Evolutionary conservation across 2,329 filamentous ascomycete species (phyloP).

Genomic region (Botryotinia calthae): DNA sequence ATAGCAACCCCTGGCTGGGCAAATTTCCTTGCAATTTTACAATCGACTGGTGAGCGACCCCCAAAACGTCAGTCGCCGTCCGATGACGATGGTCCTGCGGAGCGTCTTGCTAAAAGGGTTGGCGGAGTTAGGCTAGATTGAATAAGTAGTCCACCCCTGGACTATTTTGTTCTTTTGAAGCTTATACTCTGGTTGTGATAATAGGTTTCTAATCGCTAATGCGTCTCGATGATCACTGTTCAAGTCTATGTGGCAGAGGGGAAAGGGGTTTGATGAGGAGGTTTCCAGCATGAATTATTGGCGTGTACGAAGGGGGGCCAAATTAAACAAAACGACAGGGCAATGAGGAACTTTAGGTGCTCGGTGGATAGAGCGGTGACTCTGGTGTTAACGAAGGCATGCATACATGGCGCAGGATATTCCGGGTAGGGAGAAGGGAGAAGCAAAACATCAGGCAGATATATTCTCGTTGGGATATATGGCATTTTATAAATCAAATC

Average conservation of each 20-base stretch:
- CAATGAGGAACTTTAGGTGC: background rate
- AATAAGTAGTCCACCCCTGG: constrained; percentile 14
- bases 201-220: constrained; percentile 3
- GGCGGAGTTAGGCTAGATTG: constrained; percentile 56
- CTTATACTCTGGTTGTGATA: constrained; percentile 8
- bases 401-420: background rate
- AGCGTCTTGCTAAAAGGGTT: constrained; percentile 62
- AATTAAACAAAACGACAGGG: background rate
- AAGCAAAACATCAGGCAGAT: background rate
- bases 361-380: background rate
- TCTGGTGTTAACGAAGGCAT: background rate
- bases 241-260: background rate
- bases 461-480: background rate
- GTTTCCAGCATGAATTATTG: background rate
- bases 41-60: constrained; percentile 96
- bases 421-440: background rate
- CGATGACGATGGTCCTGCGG: constrained; percentile 37
- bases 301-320: background rate
- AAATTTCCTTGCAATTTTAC: constrained; percentile 86
- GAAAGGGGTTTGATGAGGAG: background rate
- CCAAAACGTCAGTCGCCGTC: constrained; percentile 62
- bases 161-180: constrained; percentile 11
- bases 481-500: background rate
- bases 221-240: background rate
- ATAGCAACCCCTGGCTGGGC: constrained; percentile 89